Evolutionary conservation across 202 grass and related monocot genomes (phyloP).

Genomic region (Eragrostis tef): DNA sequence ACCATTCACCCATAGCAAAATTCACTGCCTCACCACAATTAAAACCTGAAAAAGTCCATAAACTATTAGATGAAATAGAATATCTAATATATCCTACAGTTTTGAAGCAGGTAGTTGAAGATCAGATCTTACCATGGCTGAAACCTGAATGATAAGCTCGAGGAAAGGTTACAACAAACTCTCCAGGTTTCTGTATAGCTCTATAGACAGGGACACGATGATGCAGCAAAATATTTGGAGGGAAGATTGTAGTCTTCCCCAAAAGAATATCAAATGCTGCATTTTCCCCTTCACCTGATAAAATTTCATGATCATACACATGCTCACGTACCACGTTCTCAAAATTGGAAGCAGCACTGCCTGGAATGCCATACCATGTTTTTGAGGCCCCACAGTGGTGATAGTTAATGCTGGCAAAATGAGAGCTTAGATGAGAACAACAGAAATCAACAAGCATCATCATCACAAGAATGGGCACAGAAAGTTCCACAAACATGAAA

Average conservation of each 20-base stretch:
- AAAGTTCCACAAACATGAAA: conserved; percentile 19
- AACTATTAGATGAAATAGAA: conserved; percentile 32
- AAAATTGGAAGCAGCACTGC: conserved; percentile 73
- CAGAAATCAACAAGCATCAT: conserved; percentile 32
- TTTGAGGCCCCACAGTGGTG: conserved; percentile 81
- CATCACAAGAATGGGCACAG: conserved; percentile 31
- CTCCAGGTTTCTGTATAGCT: conserved; percentile 78
- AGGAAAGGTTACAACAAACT: conserved; percentile 79
- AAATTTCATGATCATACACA: conserved; percentile 73
- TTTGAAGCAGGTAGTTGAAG: conserved; percentile 8
- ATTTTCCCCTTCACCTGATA: conserved; percentile 68
- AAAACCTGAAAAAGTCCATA: conserved; percentile 57
- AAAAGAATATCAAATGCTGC: conserved; percentile 78
- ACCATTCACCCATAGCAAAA: conserved; percentile 74
- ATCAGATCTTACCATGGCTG: conserved; percentile 67
- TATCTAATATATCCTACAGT: conserved; percentile 30
- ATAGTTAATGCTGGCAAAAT: conserved; percentile 68
- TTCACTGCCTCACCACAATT: conserved; percentile 88
- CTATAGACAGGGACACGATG: conserved; percentile 72
- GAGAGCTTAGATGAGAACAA: conserved; percentile 37
- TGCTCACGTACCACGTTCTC: conserved; percentile 69
- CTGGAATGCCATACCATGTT: conserved; percentile 81
- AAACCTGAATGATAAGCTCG: conserved; percentile 80
- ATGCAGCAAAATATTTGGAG: conserved; percentile 70
- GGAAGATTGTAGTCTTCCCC: conserved; percentile 83